Conservation (phyloP, 2,329 filamentous ascomycete genomes). For the Diatrype stigma region DNA sequence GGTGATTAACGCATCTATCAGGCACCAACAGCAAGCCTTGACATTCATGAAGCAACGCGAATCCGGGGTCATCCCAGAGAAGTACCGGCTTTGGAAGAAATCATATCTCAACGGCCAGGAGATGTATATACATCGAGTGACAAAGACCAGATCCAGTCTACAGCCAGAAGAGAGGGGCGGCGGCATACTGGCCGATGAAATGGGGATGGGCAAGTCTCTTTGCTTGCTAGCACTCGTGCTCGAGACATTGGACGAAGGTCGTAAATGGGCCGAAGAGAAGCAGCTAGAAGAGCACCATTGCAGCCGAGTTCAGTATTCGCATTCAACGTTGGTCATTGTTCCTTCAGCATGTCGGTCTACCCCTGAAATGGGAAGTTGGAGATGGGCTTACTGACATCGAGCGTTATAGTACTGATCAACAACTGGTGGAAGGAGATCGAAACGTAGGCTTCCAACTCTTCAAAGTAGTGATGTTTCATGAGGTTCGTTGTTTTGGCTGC, state of each 20-base stretch:
- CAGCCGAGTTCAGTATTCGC: conserved; percentile 21
- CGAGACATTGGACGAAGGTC: conserved; percentile 33
- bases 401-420: conserved; percentile 32
- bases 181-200: conserved; percentile 56
- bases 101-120: conserved; percentile 20
- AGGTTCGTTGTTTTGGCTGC: too few relatives aligned
- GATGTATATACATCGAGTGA: conserved; percentile 35
- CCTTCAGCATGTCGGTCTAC: conserved; percentile 36
- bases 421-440: conserved; percentile 36
- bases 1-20: conserved; percentile 9
- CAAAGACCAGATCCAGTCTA: conserved; percentile 26
- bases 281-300: conserved; percentile 10
- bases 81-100: conserved; percentile 30
- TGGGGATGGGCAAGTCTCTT: conserved; percentile 57
- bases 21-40: conserved; percentile 35
- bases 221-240: conserved; percentile 47
- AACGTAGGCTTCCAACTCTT: conserved; percentile 21
- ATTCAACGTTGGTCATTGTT: conserved; percentile 41
- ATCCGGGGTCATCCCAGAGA: conserved; percentile 26
- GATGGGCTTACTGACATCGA: conserved; percentile 7
- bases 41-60: conserved; percentile 36
- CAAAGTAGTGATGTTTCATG: too few relatives aligned
- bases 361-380: background rate
- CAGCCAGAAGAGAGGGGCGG: conserved; percentile 30
- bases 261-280: conserved; percentile 28